Conservation (phyloP, 2,329 filamentous ascomycete genomes). For the Raffaelea albimanens region DNA sequence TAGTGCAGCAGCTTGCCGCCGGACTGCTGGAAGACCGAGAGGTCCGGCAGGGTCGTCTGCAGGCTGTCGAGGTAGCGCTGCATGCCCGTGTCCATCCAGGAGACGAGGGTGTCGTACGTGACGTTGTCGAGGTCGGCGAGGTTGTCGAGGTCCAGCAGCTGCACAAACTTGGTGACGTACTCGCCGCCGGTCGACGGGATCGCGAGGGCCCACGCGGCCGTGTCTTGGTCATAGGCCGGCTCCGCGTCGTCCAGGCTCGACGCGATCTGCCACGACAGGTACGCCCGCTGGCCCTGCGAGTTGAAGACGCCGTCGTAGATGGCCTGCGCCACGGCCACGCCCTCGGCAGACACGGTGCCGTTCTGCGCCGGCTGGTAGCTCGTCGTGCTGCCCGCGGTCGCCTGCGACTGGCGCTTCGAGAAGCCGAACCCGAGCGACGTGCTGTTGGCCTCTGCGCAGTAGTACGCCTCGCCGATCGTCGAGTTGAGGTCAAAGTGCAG, state of each 20-base stretch:
- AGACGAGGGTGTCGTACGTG: conserved; percentile 39
- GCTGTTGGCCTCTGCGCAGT: conserved; percentile 17
- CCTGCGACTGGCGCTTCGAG: neutral
- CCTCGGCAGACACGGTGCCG: conserved; percentile 13
- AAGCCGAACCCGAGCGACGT: conserved; percentile 24
- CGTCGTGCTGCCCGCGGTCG: neutral
- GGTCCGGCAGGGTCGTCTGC: conserved; percentile 33
- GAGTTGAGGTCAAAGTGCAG: conserved; percentile 33
- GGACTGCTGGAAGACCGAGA: conserved; percentile 30
- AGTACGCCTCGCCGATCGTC: conserved; percentile 33
- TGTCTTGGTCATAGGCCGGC: conserved; percentile 21
- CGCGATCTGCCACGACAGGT: conserved; percentile 15
- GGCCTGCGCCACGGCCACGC: conserved; percentile 18
- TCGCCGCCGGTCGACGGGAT: conserved; percentile 15
- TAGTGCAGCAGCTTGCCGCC: conserved; percentile 43
- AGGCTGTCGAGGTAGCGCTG: conserved; percentile 37
- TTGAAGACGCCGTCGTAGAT: conserved; percentile 27
- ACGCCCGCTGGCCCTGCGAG: conserved; percentile 24
- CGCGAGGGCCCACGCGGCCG: conserved; percentile 7
- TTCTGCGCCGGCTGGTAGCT: conserved; percentile 5
- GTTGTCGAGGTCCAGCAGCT: conserved; percentile 21
- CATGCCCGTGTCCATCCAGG: conserved; percentile 40
- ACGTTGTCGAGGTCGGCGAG: conserved; percentile 29
- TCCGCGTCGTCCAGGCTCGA: conserved; percentile 20
- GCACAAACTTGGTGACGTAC: conserved; percentile 20